These are phyloP conservation scores for Flaveria robusta DNA, from an alignment of 129 eudicot genomes.

Conservation along the genomic window DNA sequence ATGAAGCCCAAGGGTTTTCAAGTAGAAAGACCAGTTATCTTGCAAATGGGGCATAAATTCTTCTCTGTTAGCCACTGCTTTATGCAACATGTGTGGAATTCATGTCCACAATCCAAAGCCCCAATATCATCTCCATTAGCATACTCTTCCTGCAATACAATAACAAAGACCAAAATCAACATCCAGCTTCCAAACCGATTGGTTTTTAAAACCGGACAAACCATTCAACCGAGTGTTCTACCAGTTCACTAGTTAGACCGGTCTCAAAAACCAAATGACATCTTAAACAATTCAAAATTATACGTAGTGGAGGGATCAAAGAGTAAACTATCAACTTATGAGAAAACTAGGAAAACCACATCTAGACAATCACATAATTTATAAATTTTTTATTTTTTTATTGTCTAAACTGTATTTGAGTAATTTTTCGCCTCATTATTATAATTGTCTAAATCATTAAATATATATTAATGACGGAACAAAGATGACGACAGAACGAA, in stretches of 20 bases:
- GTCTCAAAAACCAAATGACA: neutral
- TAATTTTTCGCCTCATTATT: too few species aligned
- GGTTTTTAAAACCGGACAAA: neutral
- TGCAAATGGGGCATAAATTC: conserved; percentile 92
- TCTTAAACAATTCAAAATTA: neutral
- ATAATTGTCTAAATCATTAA: too few species aligned
- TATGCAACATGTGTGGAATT: conserved; percentile 78
- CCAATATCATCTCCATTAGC: conserved; percentile 68
- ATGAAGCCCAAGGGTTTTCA: conserved; percentile 21
- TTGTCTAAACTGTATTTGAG: too few species aligned
- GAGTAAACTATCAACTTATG: too few species aligned
- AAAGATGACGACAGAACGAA: too few species aligned
- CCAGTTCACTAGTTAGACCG: neutral
- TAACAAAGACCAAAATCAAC: neutral
- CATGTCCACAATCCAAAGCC: conserved; percentile 82
- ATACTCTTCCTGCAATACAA: conserved; percentile 73
- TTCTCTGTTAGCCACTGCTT: conserved; percentile 80
- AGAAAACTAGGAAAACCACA: too few species aligned
- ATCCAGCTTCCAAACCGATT: neutral
- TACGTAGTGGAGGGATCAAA: too few species aligned
- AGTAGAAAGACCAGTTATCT: conserved; percentile 60
- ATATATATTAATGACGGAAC: too few species aligned
- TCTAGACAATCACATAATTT: too few species aligned
- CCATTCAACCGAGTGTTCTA: neutral
- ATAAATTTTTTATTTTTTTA: too few species aligned